These are phyloP conservation scores for Mollisiaceae sp. DNA, from an alignment of 2,329 filamentous ascomycete genomes.

Conservation along the genomic window DNA sequence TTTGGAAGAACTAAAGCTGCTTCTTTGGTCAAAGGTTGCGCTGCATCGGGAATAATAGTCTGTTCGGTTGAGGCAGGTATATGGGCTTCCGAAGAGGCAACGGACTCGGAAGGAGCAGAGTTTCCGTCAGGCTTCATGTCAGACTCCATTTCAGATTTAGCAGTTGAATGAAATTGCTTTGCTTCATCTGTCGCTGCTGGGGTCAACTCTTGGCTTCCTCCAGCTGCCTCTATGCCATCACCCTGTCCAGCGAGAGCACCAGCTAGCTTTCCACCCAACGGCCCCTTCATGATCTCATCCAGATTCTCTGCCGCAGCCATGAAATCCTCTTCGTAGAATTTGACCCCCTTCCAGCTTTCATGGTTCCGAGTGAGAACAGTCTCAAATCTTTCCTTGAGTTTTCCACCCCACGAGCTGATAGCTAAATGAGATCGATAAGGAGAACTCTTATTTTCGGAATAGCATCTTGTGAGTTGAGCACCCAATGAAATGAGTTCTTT, in stretches of 20 bases:
- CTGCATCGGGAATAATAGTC: neutral
- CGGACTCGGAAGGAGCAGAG: neutral
- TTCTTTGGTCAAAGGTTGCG: neutral
- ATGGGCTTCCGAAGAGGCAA: neutral
- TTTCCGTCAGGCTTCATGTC: no score
- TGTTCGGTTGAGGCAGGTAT: neutral
- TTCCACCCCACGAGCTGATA: slow-evolving; percentile 78
- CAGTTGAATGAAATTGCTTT: neutral
- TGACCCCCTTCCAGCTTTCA: slow-evolving; percentile 78
- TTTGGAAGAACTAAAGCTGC: neutral
- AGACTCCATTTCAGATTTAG: no score
- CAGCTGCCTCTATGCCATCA: neutral
- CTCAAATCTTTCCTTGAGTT: slow-evolving; percentile 80
- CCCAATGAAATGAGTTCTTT: slow-evolving; percentile 84
- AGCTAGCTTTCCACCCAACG: slow-evolving; percentile 60
- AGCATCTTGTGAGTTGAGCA: slow-evolving; percentile 83
- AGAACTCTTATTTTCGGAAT: slow-evolving; percentile 82
- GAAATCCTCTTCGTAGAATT: slow-evolving; percentile 77
- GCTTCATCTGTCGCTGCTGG: neutral
- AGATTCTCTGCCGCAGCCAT: slow-evolving; percentile 69
- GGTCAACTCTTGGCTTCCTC: neutral
- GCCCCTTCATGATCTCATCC: slow-evolving; percentile 67
- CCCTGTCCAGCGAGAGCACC: slow-evolving; percentile 46
- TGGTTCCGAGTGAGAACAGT: slow-evolving; percentile 74
- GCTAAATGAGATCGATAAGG: slow-evolving; percentile 73